Evolutionary conservation across 805 yeast genomes (phyloP).

Genomic region (Candida rishiriensis): DNA sequence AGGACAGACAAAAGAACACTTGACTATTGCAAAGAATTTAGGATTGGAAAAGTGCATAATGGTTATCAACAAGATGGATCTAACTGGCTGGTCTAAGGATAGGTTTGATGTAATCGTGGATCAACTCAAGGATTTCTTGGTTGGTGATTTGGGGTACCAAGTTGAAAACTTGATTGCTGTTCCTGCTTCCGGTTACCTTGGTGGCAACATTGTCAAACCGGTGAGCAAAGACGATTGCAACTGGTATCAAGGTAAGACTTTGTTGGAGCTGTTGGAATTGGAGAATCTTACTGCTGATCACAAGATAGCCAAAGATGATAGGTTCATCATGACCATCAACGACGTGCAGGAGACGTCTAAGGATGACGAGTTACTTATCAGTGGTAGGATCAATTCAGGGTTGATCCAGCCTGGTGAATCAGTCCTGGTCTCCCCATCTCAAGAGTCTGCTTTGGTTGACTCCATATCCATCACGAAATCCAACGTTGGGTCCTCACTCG

Average conservation of each 20-base stretch:
- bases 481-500: conserved; percentile 19
- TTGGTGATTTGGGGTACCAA: conserved; percentile 48
- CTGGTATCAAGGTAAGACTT: conserved; percentile 43
- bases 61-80: conserved; percentile 69
- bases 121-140: conserved; percentile 47
- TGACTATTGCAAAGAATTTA: conserved; percentile 58
- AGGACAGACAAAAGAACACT: conserved; percentile 80
- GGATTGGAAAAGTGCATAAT: conserved; percentile 61
- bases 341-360: conserved; percentile 52
- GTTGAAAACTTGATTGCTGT: conserved; percentile 41
- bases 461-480: conserved; percentile 23
- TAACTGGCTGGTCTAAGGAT: conserved; percentile 49
- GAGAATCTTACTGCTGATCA: conserved; percentile 23
- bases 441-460: conserved; percentile 40
- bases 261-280: conserved; percentile 37
- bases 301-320: conserved; percentile 24
- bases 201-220: conserved; percentile 56
- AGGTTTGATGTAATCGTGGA: conserved; percentile 48
- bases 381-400: conserved; percentile 70
- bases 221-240: conserved; percentile 20
- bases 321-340: conserved; percentile 56
- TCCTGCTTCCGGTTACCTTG: conserved; percentile 68
- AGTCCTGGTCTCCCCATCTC: conserved; percentile 51
- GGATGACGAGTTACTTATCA: conserved; percentile 45
- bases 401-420: conserved; percentile 67